Conservation (phyloP, 176 grass and related monocot species). For the Urochloa ruziziensis region DNA sequence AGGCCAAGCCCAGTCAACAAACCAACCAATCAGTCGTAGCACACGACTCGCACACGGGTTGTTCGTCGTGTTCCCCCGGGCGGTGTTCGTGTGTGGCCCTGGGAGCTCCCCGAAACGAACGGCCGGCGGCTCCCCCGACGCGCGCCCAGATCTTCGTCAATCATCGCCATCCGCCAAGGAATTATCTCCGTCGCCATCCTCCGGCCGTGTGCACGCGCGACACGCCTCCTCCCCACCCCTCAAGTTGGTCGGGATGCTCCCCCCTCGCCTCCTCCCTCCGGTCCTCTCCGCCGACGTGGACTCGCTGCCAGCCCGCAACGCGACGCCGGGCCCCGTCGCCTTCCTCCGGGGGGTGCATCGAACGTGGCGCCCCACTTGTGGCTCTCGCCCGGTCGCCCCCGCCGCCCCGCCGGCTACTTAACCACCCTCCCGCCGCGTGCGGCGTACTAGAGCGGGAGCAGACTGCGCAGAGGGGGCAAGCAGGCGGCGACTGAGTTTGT, state of each 20-base stretch:
- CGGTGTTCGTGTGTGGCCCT: constrained; percentile 7
- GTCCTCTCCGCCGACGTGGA: constrained; percentile 1
- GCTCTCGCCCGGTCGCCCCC: not conserved
- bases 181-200: constrained; percentile 28
- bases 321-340: constrained; percentile 35
- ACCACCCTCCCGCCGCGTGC: not conserved
- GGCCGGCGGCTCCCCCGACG: constrained; percentile 26
- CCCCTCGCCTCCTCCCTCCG: not conserved
- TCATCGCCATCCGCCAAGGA: not conserved
- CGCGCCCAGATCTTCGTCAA: constrained; percentile 25
- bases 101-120: constrained; percentile 11
- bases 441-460: not conserved
- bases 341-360: constrained; percentile 7
- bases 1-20: not conserved
- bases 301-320: constrained; percentile 24
- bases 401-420: constrained; percentile 16
- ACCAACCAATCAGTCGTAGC: not conserved
- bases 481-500: not conserved
- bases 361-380: constrained; percentile 34
- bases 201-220: not conserved
- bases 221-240: too few species aligned
- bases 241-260: too few species aligned
- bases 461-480: not conserved
- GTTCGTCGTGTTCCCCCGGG: not conserved
- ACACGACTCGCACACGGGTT: not conserved